phyloP scores from a whole-genome alignment of 2,329 filamentous ascomycete genomes.

The Xylaria sp. region DNA sequence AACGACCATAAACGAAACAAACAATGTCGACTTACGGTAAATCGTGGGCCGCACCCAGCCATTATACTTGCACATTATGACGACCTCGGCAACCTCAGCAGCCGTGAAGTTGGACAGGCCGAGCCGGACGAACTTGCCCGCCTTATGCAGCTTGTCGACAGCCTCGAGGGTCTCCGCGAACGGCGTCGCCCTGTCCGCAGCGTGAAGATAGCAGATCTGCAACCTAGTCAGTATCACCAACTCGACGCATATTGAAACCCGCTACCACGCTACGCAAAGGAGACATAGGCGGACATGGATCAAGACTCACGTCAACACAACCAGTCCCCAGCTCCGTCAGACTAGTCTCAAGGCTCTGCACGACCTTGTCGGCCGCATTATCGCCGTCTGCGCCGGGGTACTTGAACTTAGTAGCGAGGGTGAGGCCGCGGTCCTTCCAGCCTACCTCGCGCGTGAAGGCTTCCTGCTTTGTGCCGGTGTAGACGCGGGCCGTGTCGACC shows the following conservation, averaged over 20 bases:
- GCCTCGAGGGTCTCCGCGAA: slow-evolving; percentile 82
- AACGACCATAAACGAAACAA: neutral
- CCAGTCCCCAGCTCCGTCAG: slow-evolving; percentile 75
- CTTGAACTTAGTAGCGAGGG: slow-evolving; percentile 74
- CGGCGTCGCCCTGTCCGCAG: slow-evolving; percentile 69
- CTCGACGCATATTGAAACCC: neutral
- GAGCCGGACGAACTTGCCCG: slow-evolving; percentile 81
- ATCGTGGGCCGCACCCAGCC: slow-evolving; percentile 83
- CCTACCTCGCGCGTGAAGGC: slow-evolving; percentile 74
- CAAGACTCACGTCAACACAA: slow-evolving; percentile 65
- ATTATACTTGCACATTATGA: slow-evolving; percentile 77
- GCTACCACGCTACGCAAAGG: neutral
- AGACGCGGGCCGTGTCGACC: slow-evolving; percentile 80
- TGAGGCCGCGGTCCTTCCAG: slow-evolving; percentile 81
- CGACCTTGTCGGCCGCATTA: slow-evolving; percentile 69
- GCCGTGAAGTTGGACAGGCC: slow-evolving; percentile 86
- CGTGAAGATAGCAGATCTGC: slow-evolving; percentile 77
- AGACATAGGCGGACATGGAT: neutral
- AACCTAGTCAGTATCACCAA: neutral
- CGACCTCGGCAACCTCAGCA: slow-evolving; percentile 86
- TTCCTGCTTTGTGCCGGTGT: slow-evolving; percentile 76
- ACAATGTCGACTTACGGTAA: slow-evolving; percentile 60
- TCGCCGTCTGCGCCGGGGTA: slow-evolving; percentile 66
- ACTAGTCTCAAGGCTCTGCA: slow-evolving; percentile 68
- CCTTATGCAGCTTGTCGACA: slow-evolving; percentile 80